Conservation (phyloP, 257 asterid species). For the Ajuga chamaepitys region DNA sequence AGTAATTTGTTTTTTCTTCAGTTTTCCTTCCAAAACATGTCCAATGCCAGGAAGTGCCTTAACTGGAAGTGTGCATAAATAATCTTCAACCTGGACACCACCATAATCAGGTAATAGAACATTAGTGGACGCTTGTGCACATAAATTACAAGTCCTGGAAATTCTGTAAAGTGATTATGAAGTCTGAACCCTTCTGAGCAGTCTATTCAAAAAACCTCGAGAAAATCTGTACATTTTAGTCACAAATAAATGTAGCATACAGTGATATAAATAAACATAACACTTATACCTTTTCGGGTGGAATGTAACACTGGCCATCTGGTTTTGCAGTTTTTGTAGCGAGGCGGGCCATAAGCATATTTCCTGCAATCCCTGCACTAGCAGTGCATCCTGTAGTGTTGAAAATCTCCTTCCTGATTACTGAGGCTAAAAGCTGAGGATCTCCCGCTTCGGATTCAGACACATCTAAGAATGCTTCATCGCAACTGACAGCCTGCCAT, state of each 20-base stretch:
- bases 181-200: constrained; percentile 1
- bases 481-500: constrained; percentile 94
- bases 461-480: constrained; percentile 90
- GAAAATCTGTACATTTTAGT: not conserved
- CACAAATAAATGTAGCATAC: not conserved
- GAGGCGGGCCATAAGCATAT: constrained; percentile 95
- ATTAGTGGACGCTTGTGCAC: not conserved
- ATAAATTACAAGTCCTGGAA: not conserved
- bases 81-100: constrained; percentile 62
- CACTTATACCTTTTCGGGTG: constrained; percentile 57
- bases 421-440: constrained; percentile 61
- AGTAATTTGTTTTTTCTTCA: constrained; percentile 51
- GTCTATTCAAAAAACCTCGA: not conserved
- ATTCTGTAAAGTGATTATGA: constrained; percentile 2
- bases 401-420: constrained; percentile 64
- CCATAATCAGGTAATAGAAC: not conserved
- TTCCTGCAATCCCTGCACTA: constrained; percentile 91
- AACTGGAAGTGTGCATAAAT: constrained; percentile 70
- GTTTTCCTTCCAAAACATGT: constrained; percentile 65
- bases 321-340: constrained; percentile 96
- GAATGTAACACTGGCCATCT: constrained; percentile 75
- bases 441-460: constrained; percentile 61
- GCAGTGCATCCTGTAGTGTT: constrained; percentile 82
- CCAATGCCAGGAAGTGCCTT: constrained; percentile 98
- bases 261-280: not conserved